Evolutionary conservation across 805 yeast species (phyloP).

Genomic region (Starmerella bombicola): DNA sequence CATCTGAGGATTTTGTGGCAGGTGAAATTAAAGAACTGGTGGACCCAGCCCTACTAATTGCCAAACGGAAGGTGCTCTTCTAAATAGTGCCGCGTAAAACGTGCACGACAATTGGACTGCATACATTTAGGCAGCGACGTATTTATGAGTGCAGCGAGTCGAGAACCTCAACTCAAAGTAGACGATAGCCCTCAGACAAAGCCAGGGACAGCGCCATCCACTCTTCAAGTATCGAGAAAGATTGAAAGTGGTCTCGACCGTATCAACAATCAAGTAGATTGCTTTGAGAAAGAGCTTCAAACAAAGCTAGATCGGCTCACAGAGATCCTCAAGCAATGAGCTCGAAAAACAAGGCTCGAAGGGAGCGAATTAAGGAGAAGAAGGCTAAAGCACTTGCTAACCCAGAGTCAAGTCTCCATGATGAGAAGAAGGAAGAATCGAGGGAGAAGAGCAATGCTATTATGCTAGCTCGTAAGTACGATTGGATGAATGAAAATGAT

Average conservation of each 20-base stretch:
- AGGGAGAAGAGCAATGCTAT: constrained; percentile 2
- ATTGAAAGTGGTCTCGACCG: constrained; percentile 15
- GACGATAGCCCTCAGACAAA: no score
- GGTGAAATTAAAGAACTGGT: no score
- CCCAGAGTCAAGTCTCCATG: neutral
- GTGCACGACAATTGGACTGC: no score
- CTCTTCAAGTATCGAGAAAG: constrained; percentile 16
- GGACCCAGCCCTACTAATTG: no score
- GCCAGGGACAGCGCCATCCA: no score
- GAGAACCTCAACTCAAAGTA: no score
- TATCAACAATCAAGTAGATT: constrained; percentile 14
- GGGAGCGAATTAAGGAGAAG: constrained; percentile 9
- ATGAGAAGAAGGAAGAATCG: neutral
- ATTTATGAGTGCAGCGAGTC: no score
- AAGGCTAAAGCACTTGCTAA: neutral
- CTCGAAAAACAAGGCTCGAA: constrained; percentile 7
- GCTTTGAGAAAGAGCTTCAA: constrained; percentile 18
- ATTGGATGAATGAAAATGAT: constrained; percentile 8
- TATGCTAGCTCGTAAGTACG: constrained; percentile 12
- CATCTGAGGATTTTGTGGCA: no score
- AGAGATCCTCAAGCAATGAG: constrained; percentile 9
- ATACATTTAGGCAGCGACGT: no score
- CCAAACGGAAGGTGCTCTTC: no score
- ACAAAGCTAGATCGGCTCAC: constrained; percentile 15
- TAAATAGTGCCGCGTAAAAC: no score